These are phyloP conservation scores for Xylariomycetidae sp. DNA, from an alignment of 2,329 filamentous ascomycete species.

Conservation along the genomic window DNA sequence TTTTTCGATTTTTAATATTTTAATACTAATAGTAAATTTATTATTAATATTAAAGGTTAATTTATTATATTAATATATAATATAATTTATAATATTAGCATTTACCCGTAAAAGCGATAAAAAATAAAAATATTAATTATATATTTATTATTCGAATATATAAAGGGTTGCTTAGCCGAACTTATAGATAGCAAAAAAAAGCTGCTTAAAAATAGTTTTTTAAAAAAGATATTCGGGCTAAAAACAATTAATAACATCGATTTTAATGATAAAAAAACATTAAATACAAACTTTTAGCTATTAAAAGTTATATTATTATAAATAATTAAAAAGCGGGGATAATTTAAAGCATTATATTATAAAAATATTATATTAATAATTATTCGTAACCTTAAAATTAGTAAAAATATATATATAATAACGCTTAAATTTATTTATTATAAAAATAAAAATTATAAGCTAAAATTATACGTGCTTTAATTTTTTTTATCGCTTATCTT, in stretches of 20 bases:
- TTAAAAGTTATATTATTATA: not conserved
- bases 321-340: not conserved
- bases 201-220: slow-evolving; percentile 20
- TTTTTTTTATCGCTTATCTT: not conserved
- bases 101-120: slow-evolving; percentile 14
- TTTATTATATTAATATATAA: slow-evolving; percentile 24
- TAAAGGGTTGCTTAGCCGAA: slow-evolving; percentile 21
- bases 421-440: not conserved
- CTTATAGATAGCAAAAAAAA: slow-evolving; percentile 24
- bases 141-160: slow-evolving; percentile 26
- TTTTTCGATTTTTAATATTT: slow-evolving; percentile 15
- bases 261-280: no score
- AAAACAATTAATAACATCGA: no score
- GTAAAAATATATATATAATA: not conserved
- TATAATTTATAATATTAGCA: slow-evolving; percentile 21
- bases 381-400: not conserved
- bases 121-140: slow-evolving; percentile 17
- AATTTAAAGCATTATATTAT: not conserved
- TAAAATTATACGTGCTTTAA: not conserved
- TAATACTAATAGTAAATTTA: slow-evolving; percentile 20
- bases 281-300: not conserved
- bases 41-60: slow-evolving; percentile 17
- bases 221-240: slow-evolving; percentile 21
- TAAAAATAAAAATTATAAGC: not conserved
- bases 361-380: not conserved